A percentile compares a stretch with the other conserved stretches of the same genome.
Evolutionary conservation across 768 basidiomycete genomes (phyloP).

Genomic region (Russula brevipes): DNA sequence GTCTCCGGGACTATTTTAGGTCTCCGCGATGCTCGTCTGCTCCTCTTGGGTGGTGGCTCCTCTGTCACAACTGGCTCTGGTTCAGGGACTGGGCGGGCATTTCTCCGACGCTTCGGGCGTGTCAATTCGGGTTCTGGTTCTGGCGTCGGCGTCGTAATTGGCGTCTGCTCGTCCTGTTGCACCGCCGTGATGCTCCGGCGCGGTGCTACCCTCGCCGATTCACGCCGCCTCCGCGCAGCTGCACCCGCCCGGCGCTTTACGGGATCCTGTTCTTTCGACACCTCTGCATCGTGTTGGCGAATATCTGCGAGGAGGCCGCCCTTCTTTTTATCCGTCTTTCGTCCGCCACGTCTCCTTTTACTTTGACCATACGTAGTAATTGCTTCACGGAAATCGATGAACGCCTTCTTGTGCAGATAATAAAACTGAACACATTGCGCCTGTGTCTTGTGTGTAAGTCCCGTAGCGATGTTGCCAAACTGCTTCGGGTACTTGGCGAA

Average conservation of each 20-base stretch:
- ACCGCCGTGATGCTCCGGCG: slow-evolving; percentile 27
- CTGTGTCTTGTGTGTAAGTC: slow-evolving; percentile 76
- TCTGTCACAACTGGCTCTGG: slow-evolving; percentile 9
- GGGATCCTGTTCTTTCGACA: slow-evolving; percentile 27
- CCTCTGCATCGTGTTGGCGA: slow-evolving; percentile 59
- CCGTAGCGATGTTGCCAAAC: slow-evolving; percentile 85
- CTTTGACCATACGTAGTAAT: slow-evolving; percentile 62
- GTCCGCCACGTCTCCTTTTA: slow-evolving; percentile 53
- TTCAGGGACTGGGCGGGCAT: slow-evolving; percentile 32
- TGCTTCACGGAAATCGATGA: slow-evolving; percentile 79
- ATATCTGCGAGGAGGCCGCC: slow-evolving; percentile 81
- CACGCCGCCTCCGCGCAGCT: slow-evolving; percentile 9
- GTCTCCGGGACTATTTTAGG: neutral
- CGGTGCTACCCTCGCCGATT: slow-evolving; percentile 15
- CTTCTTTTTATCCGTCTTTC: slow-evolving; percentile 63
- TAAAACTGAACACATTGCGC: slow-evolving; percentile 90
- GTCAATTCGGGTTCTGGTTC: slow-evolving; percentile 49
- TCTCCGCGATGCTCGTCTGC: neutral
- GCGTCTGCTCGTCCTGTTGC: slow-evolving; percentile 45
- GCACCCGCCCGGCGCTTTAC: slow-evolving; percentile 20
- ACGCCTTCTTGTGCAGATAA: slow-evolving; percentile 88
- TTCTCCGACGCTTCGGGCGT: slow-evolving; percentile 30
- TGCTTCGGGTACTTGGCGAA: slow-evolving; percentile 88
- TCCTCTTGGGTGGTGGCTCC: slow-evolving; percentile 15
- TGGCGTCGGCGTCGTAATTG: slow-evolving; percentile 59